These are phyloP conservation scores for Santalum album DNA, from an alignment of 164 flowering plant species.

Conservation along the genomic window DNA sequence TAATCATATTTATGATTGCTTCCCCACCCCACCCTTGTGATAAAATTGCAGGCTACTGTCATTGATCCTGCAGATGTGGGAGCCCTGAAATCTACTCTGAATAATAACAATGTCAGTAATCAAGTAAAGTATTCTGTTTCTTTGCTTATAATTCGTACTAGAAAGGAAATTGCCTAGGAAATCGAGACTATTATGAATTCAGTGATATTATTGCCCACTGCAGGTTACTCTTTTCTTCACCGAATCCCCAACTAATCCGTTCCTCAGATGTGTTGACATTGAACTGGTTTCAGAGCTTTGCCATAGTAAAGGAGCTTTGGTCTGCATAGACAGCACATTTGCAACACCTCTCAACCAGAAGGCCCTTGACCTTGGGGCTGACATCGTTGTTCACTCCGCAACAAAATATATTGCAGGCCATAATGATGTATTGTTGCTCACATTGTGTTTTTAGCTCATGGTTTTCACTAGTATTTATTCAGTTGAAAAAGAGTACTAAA, in stretches of 20 bases:
- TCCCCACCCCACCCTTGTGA: not conserved
- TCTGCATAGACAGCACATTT: conserved; percentile 88
- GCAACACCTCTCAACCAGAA: conserved; percentile 98
- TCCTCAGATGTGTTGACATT: conserved; percentile 88
- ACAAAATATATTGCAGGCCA: conserved; percentile 92
- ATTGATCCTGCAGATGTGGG: conserved; percentile 86
- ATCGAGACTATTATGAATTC: not conserved
- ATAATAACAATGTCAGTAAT: conserved; percentile 56
- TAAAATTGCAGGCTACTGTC: conserved; percentile 64
- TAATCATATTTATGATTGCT: not conserved
- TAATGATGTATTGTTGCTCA: conserved; percentile 61
- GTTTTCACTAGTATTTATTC: not conserved
- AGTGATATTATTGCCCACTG: conserved; percentile 6
- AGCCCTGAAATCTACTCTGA: conserved; percentile 61
- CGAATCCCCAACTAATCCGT: conserved; percentile 97
- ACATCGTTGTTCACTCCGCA: conserved; percentile 82
- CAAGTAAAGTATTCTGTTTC: conserved; percentile 3
- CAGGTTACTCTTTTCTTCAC: conserved; percentile 96
- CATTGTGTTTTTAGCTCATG: not conserved
- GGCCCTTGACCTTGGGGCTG: conserved; percentile 92
- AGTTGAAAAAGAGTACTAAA: not conserved
- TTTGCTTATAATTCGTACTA: conserved; percentile 3
- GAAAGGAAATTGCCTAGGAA: too few species aligned
- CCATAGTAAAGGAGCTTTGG: conserved; percentile 77
- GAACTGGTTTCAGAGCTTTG: conserved; percentile 82